Evolutionary conservation across 345 rosid genomes (phyloP), one percentile per base, ranked within the genome.

Genomic region (Garcia nutans): DNA sequence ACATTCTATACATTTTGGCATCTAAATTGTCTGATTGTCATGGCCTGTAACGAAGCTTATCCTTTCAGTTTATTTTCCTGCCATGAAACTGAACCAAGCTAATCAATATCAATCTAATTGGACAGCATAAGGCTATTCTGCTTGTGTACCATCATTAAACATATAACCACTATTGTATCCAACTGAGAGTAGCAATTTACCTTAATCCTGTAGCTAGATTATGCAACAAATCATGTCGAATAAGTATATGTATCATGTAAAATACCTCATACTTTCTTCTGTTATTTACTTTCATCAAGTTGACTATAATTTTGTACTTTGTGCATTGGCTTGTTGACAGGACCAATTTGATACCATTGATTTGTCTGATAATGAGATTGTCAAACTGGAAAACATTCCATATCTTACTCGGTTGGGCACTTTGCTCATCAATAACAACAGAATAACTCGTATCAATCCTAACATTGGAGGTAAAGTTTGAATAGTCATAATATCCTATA

Each of bases 331-430:
- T 81, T 74, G 68, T 77, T 76, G 54, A 17, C 89, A 96, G 99
- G 99, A 96, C 79, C 99, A 96, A 87, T 96, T 96, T 24, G 99
- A 96, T 87, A 96, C 99, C 20, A 68, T 96, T 15, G 99, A 96
- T 88, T 85, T 96, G 81, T 89, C 99, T 8, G 99, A 96, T 76
- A 96, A 96, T 81, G 99, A 96, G 92, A 96, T 96, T 71, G 99
- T 96, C 62, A 96, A 96, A 90, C 95, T 96, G 28, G 99, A 96
- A 71, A 92, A 93, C 85, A 85, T 96, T 71, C 99, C 97, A 2
- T 80, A 82, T 82, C 98, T 96, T 66, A 88, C 87, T 62, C 97
- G 99, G 13, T 78, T 93, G 86, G 98, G 99, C 64, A 92, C 98
- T 72, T 82, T 96, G 77, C 79, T 96, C 78, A 80, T 96, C 24